These are phyloP conservation scores for Brassica carinata DNA, from an alignment of 345 rosid genomes.

Conservation along the genomic window DNA sequence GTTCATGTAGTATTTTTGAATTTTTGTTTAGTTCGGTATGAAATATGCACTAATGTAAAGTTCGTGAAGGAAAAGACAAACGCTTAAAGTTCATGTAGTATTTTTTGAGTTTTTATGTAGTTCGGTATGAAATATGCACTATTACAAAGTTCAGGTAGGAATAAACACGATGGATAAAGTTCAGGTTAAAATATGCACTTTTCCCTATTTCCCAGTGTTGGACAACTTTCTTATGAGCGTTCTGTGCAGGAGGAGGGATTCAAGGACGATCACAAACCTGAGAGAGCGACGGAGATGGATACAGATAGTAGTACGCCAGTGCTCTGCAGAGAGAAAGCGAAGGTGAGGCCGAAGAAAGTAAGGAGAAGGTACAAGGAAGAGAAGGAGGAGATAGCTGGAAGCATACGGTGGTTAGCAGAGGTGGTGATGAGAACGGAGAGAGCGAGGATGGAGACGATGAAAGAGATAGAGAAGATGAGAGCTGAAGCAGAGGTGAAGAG, in stretches of 20 bases:
- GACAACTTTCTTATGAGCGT: neutral
- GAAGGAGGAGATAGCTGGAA: conserved; percentile 60
- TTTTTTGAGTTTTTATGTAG: no score
- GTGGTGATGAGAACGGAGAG: conserved; percentile 83
- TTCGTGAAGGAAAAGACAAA: no score
- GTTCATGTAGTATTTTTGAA: no score
- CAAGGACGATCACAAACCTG: conserved; percentile 54
- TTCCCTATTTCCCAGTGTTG: neutral
- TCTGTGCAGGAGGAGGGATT: conserved; percentile 59
- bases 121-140: no score
- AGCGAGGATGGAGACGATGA: conserved; percentile 87
- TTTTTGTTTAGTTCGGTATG: no score
- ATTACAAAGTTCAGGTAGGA: no score
- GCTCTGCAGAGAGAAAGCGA: conserved; percentile 54
- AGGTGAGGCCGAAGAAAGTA: conserved; percentile 50
- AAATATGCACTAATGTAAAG: no score
- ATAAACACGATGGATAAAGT: no score
- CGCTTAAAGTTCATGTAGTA: no score
- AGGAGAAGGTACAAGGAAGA: conserved; percentile 52
- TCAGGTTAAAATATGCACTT: no score
- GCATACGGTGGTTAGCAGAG: conserved; percentile 84
- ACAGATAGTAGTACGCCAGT: conserved; percentile 92
- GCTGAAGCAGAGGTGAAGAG: conserved; percentile 82
- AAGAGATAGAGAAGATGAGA: conserved; percentile 87
- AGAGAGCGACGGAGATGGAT: conserved; percentile 52